These are phyloP conservation scores for Dryadomyces quercivorus DNA, from an alignment of 2,329 filamentous ascomycete genomes.

Conservation along the genomic window DNA sequence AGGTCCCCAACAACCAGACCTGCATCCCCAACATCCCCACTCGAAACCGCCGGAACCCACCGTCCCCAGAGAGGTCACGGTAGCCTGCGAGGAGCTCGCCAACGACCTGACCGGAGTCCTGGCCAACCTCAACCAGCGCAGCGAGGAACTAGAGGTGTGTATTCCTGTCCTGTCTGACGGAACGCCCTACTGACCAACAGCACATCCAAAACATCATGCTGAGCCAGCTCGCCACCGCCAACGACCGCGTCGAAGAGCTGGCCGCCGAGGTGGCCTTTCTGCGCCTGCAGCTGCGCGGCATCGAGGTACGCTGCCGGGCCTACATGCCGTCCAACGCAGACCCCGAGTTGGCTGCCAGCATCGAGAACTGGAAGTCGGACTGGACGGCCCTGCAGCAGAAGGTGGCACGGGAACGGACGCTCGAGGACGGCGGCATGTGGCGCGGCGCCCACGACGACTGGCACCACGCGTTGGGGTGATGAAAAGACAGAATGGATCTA, in stretches of 20 bases:
- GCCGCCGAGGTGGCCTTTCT: constrained; percentile 50
- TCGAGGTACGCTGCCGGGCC: constrained; percentile 44
- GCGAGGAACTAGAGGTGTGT: constrained; percentile 38
- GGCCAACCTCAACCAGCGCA: constrained; percentile 37
- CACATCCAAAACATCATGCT: constrained; percentile 37
- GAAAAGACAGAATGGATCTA: neutral
- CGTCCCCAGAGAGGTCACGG: constrained; percentile 12
- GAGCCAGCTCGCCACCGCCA: constrained; percentile 11
- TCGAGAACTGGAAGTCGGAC: constrained; percentile 49
- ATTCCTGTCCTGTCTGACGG: neutral
- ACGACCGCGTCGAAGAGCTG: constrained; percentile 40
- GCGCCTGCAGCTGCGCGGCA: constrained; percentile 48
- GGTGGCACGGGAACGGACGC: constrained; percentile 7
- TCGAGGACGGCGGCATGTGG: neutral
- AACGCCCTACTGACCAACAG: neutral
- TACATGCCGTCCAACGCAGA: constrained; percentile 35
- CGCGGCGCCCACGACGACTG: neutral
- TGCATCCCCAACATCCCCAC: neutral
- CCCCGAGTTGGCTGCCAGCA: constrained; percentile 44
- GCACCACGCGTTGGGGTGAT: neutral
- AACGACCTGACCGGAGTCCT: constrained; percentile 37
- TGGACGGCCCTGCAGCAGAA: constrained; percentile 31
- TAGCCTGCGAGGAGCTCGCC: constrained; percentile 31
- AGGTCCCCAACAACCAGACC: neutral
- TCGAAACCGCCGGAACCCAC: neutral